Base-by-base conservation (phyloP, 164 flowering plant genomes). In the Dillenia turbinata region DNA sequence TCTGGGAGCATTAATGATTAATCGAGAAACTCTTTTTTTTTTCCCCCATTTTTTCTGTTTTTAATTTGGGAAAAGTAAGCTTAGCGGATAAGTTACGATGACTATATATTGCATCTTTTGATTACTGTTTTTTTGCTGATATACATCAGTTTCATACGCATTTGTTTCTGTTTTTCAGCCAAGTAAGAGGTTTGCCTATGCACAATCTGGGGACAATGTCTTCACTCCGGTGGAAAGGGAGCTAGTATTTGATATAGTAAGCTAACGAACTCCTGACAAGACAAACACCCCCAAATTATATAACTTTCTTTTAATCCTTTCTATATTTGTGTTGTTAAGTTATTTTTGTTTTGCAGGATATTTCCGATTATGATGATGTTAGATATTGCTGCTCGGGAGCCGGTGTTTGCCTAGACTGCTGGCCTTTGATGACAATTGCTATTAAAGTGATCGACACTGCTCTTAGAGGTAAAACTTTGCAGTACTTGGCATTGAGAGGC, bases 301-400 rank as follows among this genome's bases (percentile, higher is more conserved):
- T 33, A 5, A 7, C 9, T 4, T 1, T 52, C 22, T 33, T n/a
- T 16, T 10, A 33, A 61, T 17, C n/a, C 45, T n/a, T 13, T 8
- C 40, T 33, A 33, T 6, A 33, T 33, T 33, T 33, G 40, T 33
- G 40, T 26, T 26, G 33, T 33, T 33, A 33, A 33, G 40, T 4
- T 33, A 5, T 33, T 64, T 13, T 70, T 57, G 33, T 15, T 63
- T 45, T 19, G 48, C 83, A 92, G 99, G 99, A 95, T 81, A 95
- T 95, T 55, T 65, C 97, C 26, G 99, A 95, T 73, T 95, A 95
- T 60, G 99, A 95, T 75, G 99, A 95, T 77, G 91, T 90, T 49
- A 85, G 99, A 71, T 88, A 83, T 70, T 95, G 99, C 75, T 95
- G 99, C 79, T 74, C 92, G 0, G 99, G 98, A 65, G 97, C 99